phyloP scores from a whole-genome alignment of 352 stramenopile species.

The Globisporangium mamillatum region DNA sequence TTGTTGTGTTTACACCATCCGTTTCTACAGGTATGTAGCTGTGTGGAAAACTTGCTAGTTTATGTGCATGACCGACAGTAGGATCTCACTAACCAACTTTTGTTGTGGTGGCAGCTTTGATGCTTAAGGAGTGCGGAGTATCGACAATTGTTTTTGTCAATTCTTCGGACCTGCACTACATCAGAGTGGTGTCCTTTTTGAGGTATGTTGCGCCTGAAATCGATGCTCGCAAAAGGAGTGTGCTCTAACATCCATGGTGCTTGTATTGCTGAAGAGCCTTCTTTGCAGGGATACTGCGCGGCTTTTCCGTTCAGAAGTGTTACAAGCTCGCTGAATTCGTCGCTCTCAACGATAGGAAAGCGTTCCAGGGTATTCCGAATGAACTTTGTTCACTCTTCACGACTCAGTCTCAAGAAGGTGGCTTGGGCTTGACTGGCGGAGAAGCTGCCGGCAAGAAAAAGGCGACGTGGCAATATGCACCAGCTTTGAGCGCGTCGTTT shows the following conservation, averaged over 20 bases:
- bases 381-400: conserved; percentile 34
- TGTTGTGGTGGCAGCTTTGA: conserved; percentile 29
- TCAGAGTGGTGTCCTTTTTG: conserved; percentile 46
- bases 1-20: conserved; percentile 35
- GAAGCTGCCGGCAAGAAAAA: conserved; percentile 4
- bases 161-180: conserved; percentile 31
- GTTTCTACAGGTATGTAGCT: conserved; percentile 26
- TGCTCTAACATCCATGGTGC: conserved; percentile 6
- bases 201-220: conserved; percentile 24
- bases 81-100: neutral
- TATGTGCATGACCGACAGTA: neutral
- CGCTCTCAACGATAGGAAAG: conserved; percentile 37
- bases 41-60: neutral
- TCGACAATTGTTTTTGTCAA: conserved; percentile 59
- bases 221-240: neutral
- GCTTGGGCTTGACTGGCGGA: conserved; percentile 22
- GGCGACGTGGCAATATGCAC: conserved; percentile 24
- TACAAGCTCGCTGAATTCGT: conserved; percentile 38
- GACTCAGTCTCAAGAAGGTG: conserved; percentile 9
- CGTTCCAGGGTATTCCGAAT: conserved; percentile 22
- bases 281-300: conserved; percentile 42
- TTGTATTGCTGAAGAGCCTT: conserved; percentile 36
- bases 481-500: conserved; percentile 40
- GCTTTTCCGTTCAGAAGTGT: conserved; percentile 37
- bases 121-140: conserved; percentile 45